These are phyloP conservation scores for Pyrenochaeta sp. DNA, from an alignment of 2,329 filamentous ascomycete genomes.

Conservation along the genomic window DNA sequence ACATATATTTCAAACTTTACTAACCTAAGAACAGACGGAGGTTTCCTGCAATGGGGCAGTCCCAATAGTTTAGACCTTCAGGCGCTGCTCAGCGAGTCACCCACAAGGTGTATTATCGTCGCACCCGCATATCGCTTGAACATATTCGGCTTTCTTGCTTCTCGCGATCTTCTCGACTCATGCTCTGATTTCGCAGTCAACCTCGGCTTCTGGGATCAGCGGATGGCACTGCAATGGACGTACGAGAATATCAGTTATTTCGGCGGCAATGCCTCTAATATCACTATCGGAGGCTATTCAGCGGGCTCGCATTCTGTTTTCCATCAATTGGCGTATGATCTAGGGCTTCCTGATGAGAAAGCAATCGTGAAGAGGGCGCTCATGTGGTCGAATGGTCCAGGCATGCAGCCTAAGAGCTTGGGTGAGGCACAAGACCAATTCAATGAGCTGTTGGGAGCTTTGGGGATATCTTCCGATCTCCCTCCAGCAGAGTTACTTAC, in stretches of 20 bases:
- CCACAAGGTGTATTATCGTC: slow-evolving; percentile 58
- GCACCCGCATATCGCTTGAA: slow-evolving; percentile 66
- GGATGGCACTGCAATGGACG: slow-evolving; percentile 65
- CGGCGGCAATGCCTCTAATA: slow-evolving; percentile 59
- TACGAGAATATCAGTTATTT: slow-evolving; percentile 61
- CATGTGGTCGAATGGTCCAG: slow-evolving; percentile 64
- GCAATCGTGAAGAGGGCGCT: slow-evolving; percentile 60
- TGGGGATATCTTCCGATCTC: slow-evolving; percentile 55
- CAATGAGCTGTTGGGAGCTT: slow-evolving; percentile 56
- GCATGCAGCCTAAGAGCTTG: slow-evolving; percentile 61
- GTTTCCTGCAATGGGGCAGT: slow-evolving; percentile 65
- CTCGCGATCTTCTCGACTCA: slow-evolving; percentile 56
- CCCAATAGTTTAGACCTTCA: slow-evolving; percentile 58
- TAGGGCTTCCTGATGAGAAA: slow-evolving; percentile 57
- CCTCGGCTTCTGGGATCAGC: slow-evolving; percentile 66
- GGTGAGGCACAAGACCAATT: slow-evolving; percentile 61
- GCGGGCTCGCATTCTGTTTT: slow-evolving; percentile 66
- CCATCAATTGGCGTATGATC: slow-evolving; percentile 65
- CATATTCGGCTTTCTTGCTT: slow-evolving; percentile 64
- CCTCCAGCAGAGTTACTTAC: slow-evolving; percentile 55
- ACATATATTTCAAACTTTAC: background rate
- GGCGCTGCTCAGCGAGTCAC: slow-evolving; percentile 59
- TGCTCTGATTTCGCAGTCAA: slow-evolving; percentile 53
- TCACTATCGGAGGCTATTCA: slow-evolving; percentile 65
- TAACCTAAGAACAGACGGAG: slow-evolving; percentile 53